Conservation (phyloP, 106 monocot species). For the Phalaenopsis aphrodite region DNA sequence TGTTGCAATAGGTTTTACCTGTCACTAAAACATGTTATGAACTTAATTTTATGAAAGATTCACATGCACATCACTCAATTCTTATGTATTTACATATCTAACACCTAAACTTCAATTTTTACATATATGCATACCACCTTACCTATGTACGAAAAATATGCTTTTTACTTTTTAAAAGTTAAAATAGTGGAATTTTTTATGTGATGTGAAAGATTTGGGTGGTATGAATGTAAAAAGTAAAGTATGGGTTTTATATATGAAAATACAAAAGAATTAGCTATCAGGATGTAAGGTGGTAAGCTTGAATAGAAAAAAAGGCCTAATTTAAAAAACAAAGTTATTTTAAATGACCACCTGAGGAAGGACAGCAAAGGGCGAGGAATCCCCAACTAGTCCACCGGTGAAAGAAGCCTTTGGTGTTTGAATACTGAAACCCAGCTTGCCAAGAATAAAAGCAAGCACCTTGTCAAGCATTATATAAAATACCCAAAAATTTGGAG, state of each 20-base stretch:
- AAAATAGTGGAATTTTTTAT: too few species aligned
- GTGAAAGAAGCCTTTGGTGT: constrained; percentile 78
- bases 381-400: constrained; percentile 80
- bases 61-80: too few species aligned
- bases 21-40: constrained; percentile 13
- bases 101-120: too few species aligned
- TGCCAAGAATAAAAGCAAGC: constrained; percentile 44
- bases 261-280: neutral
- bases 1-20: constrained; percentile 71
- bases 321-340: neutral
- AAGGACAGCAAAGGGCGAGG: constrained; percentile 78
- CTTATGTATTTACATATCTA: too few species aligned
- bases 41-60: neutral
- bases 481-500: constrained; percentile 98
- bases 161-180: too few species aligned
- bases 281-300: constrained; percentile 14
- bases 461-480: constrained; percentile 86
- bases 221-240: too few species aligned
- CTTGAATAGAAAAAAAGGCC: neutral
- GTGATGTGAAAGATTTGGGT: too few species aligned
- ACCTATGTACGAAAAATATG: too few species aligned
- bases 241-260: too few species aligned
- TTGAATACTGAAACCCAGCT: constrained; percentile 52
- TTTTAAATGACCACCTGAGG: constrained; percentile 49
- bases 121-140: too few species aligned